Evolutionary conservation across 2,329 filamentous ascomycete species (phyloP), one percentile per base, ranked within the genome.

Genomic region (Thielaviopsis musarum): DNA sequence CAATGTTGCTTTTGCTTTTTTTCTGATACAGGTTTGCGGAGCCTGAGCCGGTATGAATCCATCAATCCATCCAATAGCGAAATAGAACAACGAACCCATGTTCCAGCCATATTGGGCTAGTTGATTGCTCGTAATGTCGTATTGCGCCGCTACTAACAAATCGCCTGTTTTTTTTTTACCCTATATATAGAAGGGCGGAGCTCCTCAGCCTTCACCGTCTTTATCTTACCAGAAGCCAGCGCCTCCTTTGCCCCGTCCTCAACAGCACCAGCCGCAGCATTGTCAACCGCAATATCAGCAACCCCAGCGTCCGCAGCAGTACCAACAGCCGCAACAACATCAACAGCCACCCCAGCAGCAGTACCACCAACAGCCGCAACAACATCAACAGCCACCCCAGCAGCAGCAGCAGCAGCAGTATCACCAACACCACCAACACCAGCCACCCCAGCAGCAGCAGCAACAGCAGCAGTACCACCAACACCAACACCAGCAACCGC

Each of bases 11-110:
- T 41, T 38, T 22, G 24, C 53, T 49, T 28, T 38, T 30, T 59
- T 57, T 24, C 41, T 60, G 54, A 56, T 54, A 64, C 66, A 86
- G 83, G 67, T 87, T 89, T 69, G 85, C 85, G 62, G 85, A 90
- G 72, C 86, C 87, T 52, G 85, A 89, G 65, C 76, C 81, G 72
- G 83, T 85, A 75, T 63, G 71, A 49, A 56, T 26, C 55, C 52
- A 58, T 52, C 62, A 52, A 17, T 49, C 34, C 51, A 24, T 41
- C 28, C 26, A 55, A 28, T 38, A 53, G 21, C 57, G 17, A 26
- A 54, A 24, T 9, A 54, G 38, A 45, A n/a, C 17, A n/a, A 45
- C 2, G 38, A 45, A 17, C 38, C 13, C 13, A 45, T 45, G 15
- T 7, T 13, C 38, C 38, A 45, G 38, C 38, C 17, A 10, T 45